Evolutionary conservation across 257 asterid genomes (phyloP).

Genomic region (Sherardia arvensis): DNA sequence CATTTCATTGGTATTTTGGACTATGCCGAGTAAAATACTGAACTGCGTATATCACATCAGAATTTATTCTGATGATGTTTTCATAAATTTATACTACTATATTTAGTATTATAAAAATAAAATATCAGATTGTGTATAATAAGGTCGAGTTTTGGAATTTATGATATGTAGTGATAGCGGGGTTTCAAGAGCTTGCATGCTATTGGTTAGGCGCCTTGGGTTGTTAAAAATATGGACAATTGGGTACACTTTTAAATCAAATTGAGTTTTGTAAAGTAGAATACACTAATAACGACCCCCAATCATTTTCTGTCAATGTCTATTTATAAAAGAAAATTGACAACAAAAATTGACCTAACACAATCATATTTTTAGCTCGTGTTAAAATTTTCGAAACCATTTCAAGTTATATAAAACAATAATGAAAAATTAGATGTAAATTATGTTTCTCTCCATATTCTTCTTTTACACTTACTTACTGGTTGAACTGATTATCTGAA

Average conservation of each 20-base stretch:
- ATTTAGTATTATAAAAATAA: no score
- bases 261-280: background rate
- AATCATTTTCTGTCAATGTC: background rate
- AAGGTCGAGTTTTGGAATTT: background rate
- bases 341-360: background rate
- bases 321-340: background rate
- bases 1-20: no score
- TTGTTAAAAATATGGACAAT: background rate
- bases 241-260: background rate
- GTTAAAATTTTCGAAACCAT: background rate
- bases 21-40: no score
- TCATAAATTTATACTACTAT: no score
- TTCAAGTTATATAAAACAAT: no score
- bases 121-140: no score
- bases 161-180: background rate
- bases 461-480: no score
- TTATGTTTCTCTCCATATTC: no score
- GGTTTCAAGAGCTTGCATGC: background rate
- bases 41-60: no score
- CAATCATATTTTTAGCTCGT: background rate
- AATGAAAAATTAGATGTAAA: no score
- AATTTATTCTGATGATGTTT: no score
- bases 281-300: background rate
- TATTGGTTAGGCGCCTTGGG: conserved; percentile 1
- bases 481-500: no score